Base-by-base conservation (phyloP, 257 asterid species). In the Eucommia ulmoides region DNA sequence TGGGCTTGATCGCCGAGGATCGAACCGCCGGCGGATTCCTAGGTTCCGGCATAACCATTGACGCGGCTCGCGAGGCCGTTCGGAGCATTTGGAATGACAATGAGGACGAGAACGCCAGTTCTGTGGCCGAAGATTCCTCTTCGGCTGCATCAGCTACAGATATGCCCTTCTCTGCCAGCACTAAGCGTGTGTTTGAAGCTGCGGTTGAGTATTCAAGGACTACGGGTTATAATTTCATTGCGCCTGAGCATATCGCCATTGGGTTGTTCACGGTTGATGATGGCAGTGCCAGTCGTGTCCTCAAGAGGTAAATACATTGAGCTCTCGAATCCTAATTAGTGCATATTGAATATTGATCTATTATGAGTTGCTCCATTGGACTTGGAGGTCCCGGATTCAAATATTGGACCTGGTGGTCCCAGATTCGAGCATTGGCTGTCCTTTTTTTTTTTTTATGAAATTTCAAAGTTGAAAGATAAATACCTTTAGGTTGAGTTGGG, bases 1-100 rank as follows among this genome's bases (percentile, higher is more conserved):
- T 91, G 1, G 98, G 98, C 19, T 83, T 91, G 52, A 57, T 91
- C 5, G 93, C 94, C 0, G 98, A 91, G 87, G 96, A 86, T 81
- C 96, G 83, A 25, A 73, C 67, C 61, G 56, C 92, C 8, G 72
- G 63, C 23, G 98, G 98, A n/a, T 83, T 86, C 50, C 45, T 91
- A 48, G 95, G 81, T 35, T 91, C 93, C 11, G 88, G 89, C 18
- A 69, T 86, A 62, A 65, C 78, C 22, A 67, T 91, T 49, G 93
- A 70, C 3, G 71, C 47, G 45, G 96, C 94, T 2, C 74, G 96
- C 19, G 84, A 75, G 60, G 93, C 82, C 54, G 98, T 85, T 63
- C 62, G 33, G 70, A 80, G 67, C 33, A 68, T 86, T 58, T 83
- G 94, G 94, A 59, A 55, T 71, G 87, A 56, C 50, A 78, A 65